Evolutionary conservation across 176 grass and related monocot genomes (phyloP), one percentile per base, ranked within the genome.

Genomic region (Triticum urartu): DNA sequence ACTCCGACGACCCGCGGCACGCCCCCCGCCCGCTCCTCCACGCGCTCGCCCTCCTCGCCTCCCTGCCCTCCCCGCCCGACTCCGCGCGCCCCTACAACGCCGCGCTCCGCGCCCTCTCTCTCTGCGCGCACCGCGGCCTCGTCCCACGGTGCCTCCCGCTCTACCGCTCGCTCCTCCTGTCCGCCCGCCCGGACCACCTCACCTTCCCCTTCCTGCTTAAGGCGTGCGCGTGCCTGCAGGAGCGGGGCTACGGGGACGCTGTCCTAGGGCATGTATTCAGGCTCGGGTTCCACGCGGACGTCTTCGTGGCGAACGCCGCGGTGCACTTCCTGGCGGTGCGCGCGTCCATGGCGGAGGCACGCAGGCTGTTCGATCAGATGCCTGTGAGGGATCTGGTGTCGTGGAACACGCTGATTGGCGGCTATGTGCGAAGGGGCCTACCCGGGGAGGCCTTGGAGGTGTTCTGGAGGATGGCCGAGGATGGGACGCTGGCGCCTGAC

Each of bases 171-270:
- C 83, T 86, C 81, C 30, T 89, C 62, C 71, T 74, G 1, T 15
- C 42, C 22, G 40, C 71, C 71, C 71, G 71, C 0, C 71, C 71
- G 40, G 90, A 97, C 79, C 88, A 88, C 75, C 88, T 89, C 20
- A 94, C 92, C 0, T 97, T 90, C 67, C 92, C 92, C 3, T 97
- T 89, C 59, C 81, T 93, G 35, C 81, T 97, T 70, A 97, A 97
- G 84, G 87, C 89, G 3, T 97, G 95, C 72, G 87, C 89, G 59
- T 72, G 63, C 42, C 21, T 87, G 24, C 81, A 77, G 2, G 80
- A 79, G 5, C 25, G 64, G 4, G 13, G 3, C 5, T 74, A 62
- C 72, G 95, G 95, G 1, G 50, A 20, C 15, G 72, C 56, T 9
- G 84, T 93, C 6, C 89, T 92, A 5, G 85, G 75, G 7, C 89